Conservation (phyloP, 2,329 filamentous ascomycete genomes). For the Huntiella savannae region DNA sequence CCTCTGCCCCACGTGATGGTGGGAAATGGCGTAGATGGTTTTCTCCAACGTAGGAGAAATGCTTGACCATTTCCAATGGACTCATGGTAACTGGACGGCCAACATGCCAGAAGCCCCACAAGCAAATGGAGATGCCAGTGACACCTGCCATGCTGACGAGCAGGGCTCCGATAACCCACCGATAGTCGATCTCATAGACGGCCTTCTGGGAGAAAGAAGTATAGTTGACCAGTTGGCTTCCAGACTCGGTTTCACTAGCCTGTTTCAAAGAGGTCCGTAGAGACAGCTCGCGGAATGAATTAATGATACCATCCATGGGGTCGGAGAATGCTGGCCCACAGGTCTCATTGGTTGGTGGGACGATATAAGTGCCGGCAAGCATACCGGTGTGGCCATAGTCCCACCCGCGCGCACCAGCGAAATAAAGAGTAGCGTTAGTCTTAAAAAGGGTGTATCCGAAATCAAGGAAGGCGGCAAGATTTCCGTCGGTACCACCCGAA, state of each 20-base stretch:
- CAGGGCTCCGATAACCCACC: slow-evolving; percentile 9
- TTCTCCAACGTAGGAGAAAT: slow-evolving; percentile 10
- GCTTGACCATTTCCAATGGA: slow-evolving; percentile 10
- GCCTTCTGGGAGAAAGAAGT: slow-evolving; percentile 9
- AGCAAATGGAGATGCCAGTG: slow-evolving; percentile 1
- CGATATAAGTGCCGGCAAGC: slow-evolving; percentile 9
- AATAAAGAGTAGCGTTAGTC: slow-evolving; percentile 5
- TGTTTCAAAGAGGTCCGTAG: slow-evolving; percentile 5
- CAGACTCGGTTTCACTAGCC: slow-evolving; percentile 2
- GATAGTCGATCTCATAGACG: slow-evolving; percentile 10
- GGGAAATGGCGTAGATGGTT: slow-evolving; percentile 9
- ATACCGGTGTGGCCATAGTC: slow-evolving; percentile 8
- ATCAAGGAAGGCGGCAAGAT: slow-evolving; percentile 9
- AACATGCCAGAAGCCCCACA: slow-evolving; percentile 11
- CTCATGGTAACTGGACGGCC: slow-evolving; percentile 8
- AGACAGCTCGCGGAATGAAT: slow-evolving; percentile 8
- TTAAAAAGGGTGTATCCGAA: slow-evolving; percentile 8
- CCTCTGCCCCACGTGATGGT: slow-evolving; percentile 5
- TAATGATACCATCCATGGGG: slow-evolving; percentile 10
- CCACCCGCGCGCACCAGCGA: slow-evolving; percentile 9
- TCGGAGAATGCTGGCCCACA: slow-evolving; percentile 9
- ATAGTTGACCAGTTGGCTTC: slow-evolving; percentile 8
- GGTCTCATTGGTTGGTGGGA: neutral
- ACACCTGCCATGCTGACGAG: slow-evolving; percentile 7
- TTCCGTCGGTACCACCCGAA: slow-evolving; percentile 6